Base-by-base conservation (phyloP, 2,329 filamentous ascomycete species). In the Fusarium veterinarium region DNA sequence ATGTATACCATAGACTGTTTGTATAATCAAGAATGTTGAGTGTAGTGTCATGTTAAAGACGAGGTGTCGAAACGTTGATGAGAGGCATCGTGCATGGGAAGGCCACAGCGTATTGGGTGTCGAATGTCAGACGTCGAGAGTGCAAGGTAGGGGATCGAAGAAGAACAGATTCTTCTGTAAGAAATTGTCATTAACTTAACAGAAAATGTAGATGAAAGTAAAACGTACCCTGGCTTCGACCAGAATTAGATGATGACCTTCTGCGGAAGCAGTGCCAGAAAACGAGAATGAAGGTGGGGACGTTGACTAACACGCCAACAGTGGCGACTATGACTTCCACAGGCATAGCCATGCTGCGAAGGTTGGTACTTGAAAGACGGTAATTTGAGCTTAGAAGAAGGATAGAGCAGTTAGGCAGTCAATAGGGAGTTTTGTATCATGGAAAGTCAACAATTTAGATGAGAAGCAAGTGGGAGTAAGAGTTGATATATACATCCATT, bases 271-370 rank as follows among this genome's bases (percentile, higher is more conserved):
- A 48, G 1, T 59, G 48, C 69, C 69, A 72, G 3, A 48, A n/a
- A 8, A 72, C 46, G 1, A 72, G 45, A 3, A 41, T 13, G 16
- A 62, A 66, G 2, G 68, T 35, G 12, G 69, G 69, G 1, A 69
- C 3, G 9, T 68, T 72, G 5, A 72, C 45, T 11, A 72, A 31
- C 0, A 72, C 59, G 3, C 64, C 69, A 5, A 65, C 23, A 0
- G 65, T 45, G 1, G 69, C 42, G 3, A 72, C 42, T 13, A 69
- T 45, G 0, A 31, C 38, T 11, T 72, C 69, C 1, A 33, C 5
- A 1, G 67, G 63, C 23, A 63, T 5, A 1, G 56, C 2, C 65
- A 71, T 53, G 1, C 3, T 20, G 12, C 6, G 2, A 20, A 17
- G 2, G 1, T 16, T 52, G 17, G n/a, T 3, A 20, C 2, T 1